Conservation (phyloP, 2,329 filamentous ascomycete species). For the Samsoniella hepiali region DNA sequence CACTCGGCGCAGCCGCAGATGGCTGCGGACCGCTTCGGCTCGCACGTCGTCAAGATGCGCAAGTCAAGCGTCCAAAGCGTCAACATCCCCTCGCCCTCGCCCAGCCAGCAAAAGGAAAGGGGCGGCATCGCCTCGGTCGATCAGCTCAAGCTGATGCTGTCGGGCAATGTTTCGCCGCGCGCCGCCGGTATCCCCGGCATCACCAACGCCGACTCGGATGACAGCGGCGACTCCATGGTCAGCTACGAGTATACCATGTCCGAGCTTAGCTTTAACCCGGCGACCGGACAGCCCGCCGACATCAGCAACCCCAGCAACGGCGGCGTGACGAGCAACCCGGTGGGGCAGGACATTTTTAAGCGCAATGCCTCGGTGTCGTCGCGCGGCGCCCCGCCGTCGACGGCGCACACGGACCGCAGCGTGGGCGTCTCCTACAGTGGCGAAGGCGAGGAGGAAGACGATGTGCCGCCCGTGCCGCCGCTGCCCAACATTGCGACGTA, state of each 20-base stretch:
- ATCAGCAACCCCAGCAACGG: constrained; percentile 21
- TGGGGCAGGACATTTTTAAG: constrained; percentile 30
- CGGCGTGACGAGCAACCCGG: neutral
- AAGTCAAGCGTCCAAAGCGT: constrained; percentile 55
- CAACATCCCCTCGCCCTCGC: constrained; percentile 21
- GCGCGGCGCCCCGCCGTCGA: constrained; percentile 32
- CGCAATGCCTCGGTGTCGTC: constrained; percentile 36
- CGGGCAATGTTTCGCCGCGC: constrained; percentile 45
- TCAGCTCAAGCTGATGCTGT: constrained; percentile 60
- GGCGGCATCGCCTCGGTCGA: constrained; percentile 58
- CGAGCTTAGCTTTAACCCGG: constrained; percentile 59
- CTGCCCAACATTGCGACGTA: constrained; percentile 41
- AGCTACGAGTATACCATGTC: constrained; percentile 68
- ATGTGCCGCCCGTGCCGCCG: constrained; percentile 55
- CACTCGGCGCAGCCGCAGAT: constrained; percentile 42
- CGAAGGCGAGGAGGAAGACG: constrained; percentile 30
- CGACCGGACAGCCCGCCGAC: constrained; percentile 29
- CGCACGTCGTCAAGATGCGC: constrained; percentile 43
- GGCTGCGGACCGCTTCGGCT: constrained; percentile 31
- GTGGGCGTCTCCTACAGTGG: constrained; percentile 17
- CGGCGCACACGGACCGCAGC: constrained; percentile 14
- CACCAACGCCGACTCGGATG: constrained; percentile 46
- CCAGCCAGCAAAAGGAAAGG: constrained; percentile 40
- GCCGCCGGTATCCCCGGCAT: constrained; percentile 37
- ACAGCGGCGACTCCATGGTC: constrained; percentile 65